Base-by-base conservation (phyloP, 768 basidiomycete species). In the Hysterangium stoloniferum region DNA sequence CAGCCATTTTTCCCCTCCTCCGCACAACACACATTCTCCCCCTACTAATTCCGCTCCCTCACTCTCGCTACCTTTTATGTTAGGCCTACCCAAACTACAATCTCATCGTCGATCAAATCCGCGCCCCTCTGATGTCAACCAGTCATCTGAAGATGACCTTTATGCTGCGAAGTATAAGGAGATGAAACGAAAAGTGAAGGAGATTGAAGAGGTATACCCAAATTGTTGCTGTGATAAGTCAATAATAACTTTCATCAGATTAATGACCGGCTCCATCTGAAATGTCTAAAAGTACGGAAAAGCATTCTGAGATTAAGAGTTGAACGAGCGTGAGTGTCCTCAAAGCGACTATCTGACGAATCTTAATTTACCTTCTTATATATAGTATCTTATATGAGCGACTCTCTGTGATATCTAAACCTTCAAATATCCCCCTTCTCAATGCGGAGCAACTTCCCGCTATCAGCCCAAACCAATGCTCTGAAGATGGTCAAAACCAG, bases 91-190 rank as follows among this genome's bases (percentile, higher is more conserved):
- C 15, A 25, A 4, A 25, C 1, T 12, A 4, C 47, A 48, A 5
- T 19, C 33, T 12, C 17, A n/a, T 29, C 42, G 13, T 33, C 29
- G 41, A n/a, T 22, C 17, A 29, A 53, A 53, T 40, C 32, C 53
- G 6, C 19, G 15, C 24, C 25, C 45, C 35, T 24, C 11, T 66
- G 22, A 55, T 66, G 58, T 61, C 73, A 27, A 59, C 49, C 64
- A 71, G 64, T 62, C 73, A 70, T 69, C 83, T 17, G 87, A 90
- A 62, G 88, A 91, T 66, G 78, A 78, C 62, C 90, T 88, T 67
- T 92, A 91, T 64, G 84, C 86, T 53, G 76, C 79, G 61, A 91
- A 91, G 68, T 92, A 91, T 71, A 87, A 81, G 65, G 88, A 92
- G 52, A 72, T 92, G 56, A 90, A 87, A 66, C 77, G 82, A 67